Evolutionary conservation across 495 filamentous ascomycete genomes (phyloP), one percentile per base, ranked within the genome.

Genomic region (Stereocaulon alpinum): DNA sequence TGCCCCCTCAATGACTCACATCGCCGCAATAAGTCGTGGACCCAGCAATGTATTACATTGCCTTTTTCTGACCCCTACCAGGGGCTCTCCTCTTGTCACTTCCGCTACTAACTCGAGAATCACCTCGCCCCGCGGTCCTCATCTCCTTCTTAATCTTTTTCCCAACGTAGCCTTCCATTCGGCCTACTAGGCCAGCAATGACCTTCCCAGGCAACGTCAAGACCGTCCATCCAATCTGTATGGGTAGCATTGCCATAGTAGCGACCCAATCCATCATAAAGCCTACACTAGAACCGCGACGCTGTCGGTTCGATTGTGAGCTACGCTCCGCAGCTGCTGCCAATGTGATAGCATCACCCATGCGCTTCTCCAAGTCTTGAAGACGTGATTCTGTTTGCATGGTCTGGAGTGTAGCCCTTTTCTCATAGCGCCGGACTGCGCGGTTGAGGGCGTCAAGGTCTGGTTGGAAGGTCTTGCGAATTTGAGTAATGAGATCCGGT

Each of bases 381-480:
- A 97, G 78, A 18, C 87, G 81, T 18, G 79, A 77, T 49, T 97
- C 90, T 11, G 83, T 92, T 62, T 91, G 84, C 55, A 84, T 77
- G 0, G 83, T 73, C 20, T 86, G 79, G 2, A 91, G 70, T 0
- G 85, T 83, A 12, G 85, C 82, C 59, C 89, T 86, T 69, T 95
- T 96, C 73, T 98, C 93, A 63, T 96, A 96, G n/a, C 89, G 83
- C 15, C 93, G 80, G 32, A 97, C 86, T 0, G 93, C 93, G 20
- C 93, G 85, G 60, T 88, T 92, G 40, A 98, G 72, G 4, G 89
- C 88, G 63, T 98, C 93, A 32, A 96, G 77, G 45, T 96, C 89
- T 1, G 89, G 84, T 43, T 89, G 86, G 20, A 93, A 69, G 15
- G 71, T 70, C 54, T 80, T 82, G 40, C 82, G 81, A 9, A 89